Conservation (phyloP, 2,329 filamentous ascomycete genomes). For the Beauveria medogensis region DNA sequence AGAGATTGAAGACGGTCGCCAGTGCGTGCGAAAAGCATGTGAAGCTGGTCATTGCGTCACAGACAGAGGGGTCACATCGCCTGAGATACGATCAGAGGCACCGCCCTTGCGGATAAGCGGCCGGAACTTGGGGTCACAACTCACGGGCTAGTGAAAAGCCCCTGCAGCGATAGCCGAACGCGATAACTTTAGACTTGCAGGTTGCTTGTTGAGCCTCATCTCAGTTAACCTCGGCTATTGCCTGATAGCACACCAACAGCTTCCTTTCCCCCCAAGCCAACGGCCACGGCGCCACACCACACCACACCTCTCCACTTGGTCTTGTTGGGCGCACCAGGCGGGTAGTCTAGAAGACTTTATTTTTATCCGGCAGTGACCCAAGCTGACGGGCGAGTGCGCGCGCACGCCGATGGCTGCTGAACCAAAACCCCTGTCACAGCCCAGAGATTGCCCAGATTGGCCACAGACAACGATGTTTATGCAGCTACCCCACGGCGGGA, state of each 20-base stretch:
- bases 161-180: slow-evolving; percentile 7
- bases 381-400: neutral
- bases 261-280: neutral
- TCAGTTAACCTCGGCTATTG: neutral
- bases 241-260: neutral
- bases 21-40: neutral
- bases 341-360: neutral
- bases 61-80: neutral
- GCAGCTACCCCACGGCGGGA: neutral
- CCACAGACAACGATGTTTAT: neutral
- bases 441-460: neutral
- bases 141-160: neutral
- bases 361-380: neutral
- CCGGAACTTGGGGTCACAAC: neutral
- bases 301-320: neutral
- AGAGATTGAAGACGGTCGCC: neutral
- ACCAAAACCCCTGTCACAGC: neutral
- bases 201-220: neutral
- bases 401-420: neutral
- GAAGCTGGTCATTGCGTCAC: neutral
- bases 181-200: neutral
- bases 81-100: neutral
- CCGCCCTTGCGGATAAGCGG: slow-evolving; percentile 1
- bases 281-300: neutral
- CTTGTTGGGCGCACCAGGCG: neutral